Percentiles rank a stretch among this genome's conserved stretches.
These are phyloP conservation scores for Elymus sibiricus DNA, from an alignment of 176 grass and related monocot genomes.

Conservation along the genomic window DNA sequence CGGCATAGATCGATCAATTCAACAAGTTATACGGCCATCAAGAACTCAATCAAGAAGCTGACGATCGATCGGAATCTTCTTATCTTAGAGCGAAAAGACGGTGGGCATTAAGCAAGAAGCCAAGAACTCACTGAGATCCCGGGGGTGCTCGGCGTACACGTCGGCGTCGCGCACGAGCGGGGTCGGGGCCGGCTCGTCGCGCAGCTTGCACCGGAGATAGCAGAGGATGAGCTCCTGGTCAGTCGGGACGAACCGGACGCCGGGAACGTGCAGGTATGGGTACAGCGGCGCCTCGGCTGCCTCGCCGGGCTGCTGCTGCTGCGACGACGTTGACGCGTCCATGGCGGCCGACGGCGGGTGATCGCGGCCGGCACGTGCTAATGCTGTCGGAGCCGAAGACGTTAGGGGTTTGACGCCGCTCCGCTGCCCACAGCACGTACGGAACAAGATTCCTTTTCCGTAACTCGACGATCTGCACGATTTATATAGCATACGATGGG, in stretches of 20 bases:
- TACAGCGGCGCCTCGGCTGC: background rate
- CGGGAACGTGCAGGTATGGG: background rate
- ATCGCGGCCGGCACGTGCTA: background rate
- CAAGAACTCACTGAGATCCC: background rate
- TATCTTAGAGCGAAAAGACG: too few relatives aligned
- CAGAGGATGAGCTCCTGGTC: background rate
- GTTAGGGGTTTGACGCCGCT: background rate
- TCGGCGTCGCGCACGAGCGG: background rate
- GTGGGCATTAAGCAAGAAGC: background rate
- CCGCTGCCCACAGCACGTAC: background rate
- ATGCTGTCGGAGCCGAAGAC: background rate
- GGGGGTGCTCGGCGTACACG: background rate
- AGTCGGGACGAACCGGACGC: constrained; percentile 4
- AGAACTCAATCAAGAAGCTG: too few relatives aligned
- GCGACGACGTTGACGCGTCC: too few relatives aligned
- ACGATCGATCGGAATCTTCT: too few relatives aligned
- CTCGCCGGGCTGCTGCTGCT: background rate
- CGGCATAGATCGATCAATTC: too few relatives aligned
- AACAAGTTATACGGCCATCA: too few relatives aligned
- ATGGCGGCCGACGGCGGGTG: background rate
- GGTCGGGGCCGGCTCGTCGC: background rate
- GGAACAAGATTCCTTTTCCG: background rate
- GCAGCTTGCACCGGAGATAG: background rate
- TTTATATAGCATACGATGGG: background rate
- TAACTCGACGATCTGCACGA: background rate